These are phyloP conservation scores for Rhizoclosmatium globosum DNA, from an alignment of 192 early-diverging fungal genomes.

Conservation along the genomic window DNA sequence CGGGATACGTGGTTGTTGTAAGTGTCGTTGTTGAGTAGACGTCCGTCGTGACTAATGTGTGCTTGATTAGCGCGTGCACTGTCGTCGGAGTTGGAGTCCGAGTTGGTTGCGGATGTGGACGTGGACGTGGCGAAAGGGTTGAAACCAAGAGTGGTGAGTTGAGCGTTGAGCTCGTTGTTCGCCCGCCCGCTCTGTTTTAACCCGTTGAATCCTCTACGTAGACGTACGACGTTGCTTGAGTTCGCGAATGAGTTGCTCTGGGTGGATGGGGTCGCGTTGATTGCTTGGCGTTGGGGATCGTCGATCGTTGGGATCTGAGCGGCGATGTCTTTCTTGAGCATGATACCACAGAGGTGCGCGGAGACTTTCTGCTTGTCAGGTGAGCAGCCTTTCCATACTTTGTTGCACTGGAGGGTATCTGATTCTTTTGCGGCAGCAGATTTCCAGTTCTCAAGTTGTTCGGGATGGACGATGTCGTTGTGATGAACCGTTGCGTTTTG, in stretches of 20 bases:
- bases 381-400: conserved; percentile 12
- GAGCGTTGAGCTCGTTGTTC: conserved; percentile 5
- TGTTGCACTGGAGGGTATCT: conserved; percentile 7
- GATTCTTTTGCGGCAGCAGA: neutral
- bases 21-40: neutral
- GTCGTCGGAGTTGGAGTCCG: neutral
- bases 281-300: conserved; percentile 34
- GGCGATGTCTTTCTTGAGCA: conserved; percentile 34
- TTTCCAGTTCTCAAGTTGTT: no score
- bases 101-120: neutral
- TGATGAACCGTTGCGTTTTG: no score
- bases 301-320: conserved; percentile 43
- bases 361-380: conserved; percentile 23
- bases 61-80: no score
- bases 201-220: conserved; percentile 32
- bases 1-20: neutral
- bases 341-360: conserved; percentile 36
- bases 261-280: conserved; percentile 39
- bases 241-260: conserved; percentile 7
- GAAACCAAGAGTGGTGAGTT: conserved; percentile 20
- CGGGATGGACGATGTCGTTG: neutral
- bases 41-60: neutral
- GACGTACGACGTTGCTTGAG: neutral
- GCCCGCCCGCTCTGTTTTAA: conserved; percentile 32
- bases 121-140: neutral